Base-by-base conservation (phyloP, 2,329 filamentous ascomycete species). In the Aureobasidium subglaciale region DNA sequence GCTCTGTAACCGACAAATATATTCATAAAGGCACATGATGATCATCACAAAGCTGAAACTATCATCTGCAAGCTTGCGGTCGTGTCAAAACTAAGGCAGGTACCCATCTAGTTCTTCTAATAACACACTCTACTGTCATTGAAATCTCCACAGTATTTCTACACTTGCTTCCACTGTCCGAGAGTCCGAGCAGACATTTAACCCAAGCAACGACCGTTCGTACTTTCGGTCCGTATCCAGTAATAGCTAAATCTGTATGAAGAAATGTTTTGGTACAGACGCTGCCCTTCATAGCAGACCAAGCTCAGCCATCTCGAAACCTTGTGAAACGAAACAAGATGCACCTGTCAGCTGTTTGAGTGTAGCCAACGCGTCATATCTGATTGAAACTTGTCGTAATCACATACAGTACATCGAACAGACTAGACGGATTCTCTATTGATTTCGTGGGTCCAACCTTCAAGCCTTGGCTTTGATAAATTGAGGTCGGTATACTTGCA, bases 81-180 rank as follows among this genome's bases (percentile, higher is more conserved):
- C 35, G 34, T 32, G 18, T 22, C 25, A 9, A 43, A 16, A 30
- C 35, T 52, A 52, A 52, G 48, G 48, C 48, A 52, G 48, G 48
- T 52, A 52, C 48, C 48, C 34, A 16, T 18, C n/a, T 35, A 13
- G 35, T 18, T 11, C 20, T 22, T 18, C 30, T 20, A 16, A 20
- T 48, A 18, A 20, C 30, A 35, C 30, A 45, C 25, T 10, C 11
- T n/a, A 45, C n/a, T 20, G 24, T 24, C 16, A 22, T 15, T 35
- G 15, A 13, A 6, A 15, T 15, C 32, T 35, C 29, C 29, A 30
- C 29, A 30, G 29, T 30, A 25, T 4, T 45, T 7, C 18, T 32
- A 32, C 16, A 20, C 10, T 10, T 22, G 10, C 6, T 22, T 20
- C 18, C 11, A 10, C 42, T 32, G 16, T 27, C 27, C n/a, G n/a